Evolutionary conservation across 306 rosid genomes (phyloP).

Genomic region (Amphicarpaea edgeworthii): DNA sequence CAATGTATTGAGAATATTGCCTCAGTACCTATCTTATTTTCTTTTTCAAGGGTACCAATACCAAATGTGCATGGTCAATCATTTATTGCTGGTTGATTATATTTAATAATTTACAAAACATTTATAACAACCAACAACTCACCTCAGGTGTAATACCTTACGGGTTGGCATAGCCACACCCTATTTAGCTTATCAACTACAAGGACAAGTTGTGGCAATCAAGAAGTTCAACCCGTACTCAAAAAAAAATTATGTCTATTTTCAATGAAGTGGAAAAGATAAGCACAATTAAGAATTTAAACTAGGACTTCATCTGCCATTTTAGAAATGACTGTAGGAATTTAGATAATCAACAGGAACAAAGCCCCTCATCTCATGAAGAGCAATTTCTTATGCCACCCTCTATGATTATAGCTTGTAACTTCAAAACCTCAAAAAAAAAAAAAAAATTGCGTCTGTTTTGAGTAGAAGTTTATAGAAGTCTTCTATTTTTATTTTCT

Average conservation of each 20-base stretch:
- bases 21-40: neutral
- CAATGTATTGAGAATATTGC: conserved; percentile 26
- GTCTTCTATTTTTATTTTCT: neutral
- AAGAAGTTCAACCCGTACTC: conserved; percentile 32
- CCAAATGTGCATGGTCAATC: neutral
- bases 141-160: neutral
- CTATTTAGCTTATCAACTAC: conserved; percentile 27
- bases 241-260: neutral
- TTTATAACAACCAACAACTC: neutral
- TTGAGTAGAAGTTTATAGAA: neutral
- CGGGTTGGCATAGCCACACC: conserved; percentile 21
- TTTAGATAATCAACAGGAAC: conserved; percentile 4
- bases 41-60: conserved; percentile 16
- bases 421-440: conserved; percentile 23
- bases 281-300: conserved; percentile 11
- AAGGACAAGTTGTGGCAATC: conserved; percentile 5
- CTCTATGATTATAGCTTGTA: conserved; percentile 32
- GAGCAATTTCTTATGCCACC: conserved; percentile 30
- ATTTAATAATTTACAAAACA: neutral
- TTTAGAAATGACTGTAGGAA: conserved; percentile 14
- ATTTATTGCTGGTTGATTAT: conserved; percentile 26
- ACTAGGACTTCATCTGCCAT: conserved; percentile 6
- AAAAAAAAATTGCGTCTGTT: neutral
- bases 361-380: conserved; percentile 26
- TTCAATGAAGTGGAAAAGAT: conserved; percentile 35